Conservation (phyloP, 768 basidiomycete species). For the Agrocybe pediades region DNA sequence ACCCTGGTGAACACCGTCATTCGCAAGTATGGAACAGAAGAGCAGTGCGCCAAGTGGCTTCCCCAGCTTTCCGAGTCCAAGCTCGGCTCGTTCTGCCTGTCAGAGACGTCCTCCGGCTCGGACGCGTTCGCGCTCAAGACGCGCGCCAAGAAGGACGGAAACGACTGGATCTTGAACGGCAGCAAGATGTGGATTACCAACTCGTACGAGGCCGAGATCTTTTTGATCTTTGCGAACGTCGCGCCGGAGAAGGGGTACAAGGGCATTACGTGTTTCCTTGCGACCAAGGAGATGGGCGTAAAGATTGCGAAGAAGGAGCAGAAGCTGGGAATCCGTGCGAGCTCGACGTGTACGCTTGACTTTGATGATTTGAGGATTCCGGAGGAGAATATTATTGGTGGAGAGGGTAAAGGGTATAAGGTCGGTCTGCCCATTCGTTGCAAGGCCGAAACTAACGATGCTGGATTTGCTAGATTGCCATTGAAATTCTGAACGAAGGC, state of each 20-base stretch:
- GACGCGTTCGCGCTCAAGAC: slow-evolving; percentile 98
- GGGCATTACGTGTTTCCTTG: slow-evolving; percentile 97
- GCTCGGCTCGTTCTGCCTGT: slow-evolving; percentile 96
- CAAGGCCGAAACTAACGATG: too few relatives aligned
- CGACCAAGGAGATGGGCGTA: slow-evolving; percentile 95
- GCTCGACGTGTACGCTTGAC: slow-evolving; percentile 91
- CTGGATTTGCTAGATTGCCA: slow-evolving; percentile 73
- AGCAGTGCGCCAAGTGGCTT: slow-evolving; percentile 87
- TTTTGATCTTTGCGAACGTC: slow-evolving; percentile 95
- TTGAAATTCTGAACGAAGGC: slow-evolving; percentile 95
- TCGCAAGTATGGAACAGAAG: slow-evolving; percentile 80
- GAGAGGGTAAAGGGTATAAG: slow-evolving; percentile 92
- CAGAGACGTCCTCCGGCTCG: slow-evolving; percentile 90
- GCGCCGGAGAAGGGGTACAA: slow-evolving; percentile 97
- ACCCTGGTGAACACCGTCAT: slow-evolving; percentile 96
- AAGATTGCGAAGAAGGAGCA: slow-evolving; percentile 99
- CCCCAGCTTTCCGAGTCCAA: slow-evolving; percentile 79
- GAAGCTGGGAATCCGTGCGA: slow-evolving; percentile 95
- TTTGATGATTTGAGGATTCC: slow-evolving; percentile 91
- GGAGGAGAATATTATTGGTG: slow-evolving; percentile 89
- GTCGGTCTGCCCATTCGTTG: too few relatives aligned
- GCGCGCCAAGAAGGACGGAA: slow-evolving; percentile 84
- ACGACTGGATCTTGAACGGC: slow-evolving; percentile 89
- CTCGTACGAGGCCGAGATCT: slow-evolving; percentile 87
- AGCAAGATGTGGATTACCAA: slow-evolving; percentile 99